Evolutionary conservation across 106 monocot genomes (phyloP).

Genomic region (Iris macrosiphon): DNA sequence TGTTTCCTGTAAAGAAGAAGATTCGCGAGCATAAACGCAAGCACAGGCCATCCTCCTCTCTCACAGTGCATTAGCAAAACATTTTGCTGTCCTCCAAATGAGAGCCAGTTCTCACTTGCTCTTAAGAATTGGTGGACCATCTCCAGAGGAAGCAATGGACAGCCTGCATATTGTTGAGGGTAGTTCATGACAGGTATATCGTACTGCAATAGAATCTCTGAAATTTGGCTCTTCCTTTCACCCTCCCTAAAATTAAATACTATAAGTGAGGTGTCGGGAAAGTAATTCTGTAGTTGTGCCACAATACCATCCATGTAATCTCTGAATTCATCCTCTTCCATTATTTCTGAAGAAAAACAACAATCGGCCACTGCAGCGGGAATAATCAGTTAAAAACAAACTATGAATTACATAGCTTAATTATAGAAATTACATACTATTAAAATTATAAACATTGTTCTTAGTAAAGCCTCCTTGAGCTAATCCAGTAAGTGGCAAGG

Average conservation of each 20-base stretch:
- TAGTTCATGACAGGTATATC: constrained; percentile 64
- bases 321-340: constrained; percentile 62
- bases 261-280: constrained; percentile 70
- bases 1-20: constrained; percentile 81
- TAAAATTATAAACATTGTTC: no score
- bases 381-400: no score
- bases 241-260: constrained; percentile 64
- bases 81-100: constrained; percentile 58
- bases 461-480: no score
- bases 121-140: constrained; percentile 70
- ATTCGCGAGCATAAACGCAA: constrained; percentile 92
- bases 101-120: constrained; percentile 74
- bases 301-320: constrained; percentile 64
- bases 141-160: constrained; percentile 78
- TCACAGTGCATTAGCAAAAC: constrained; percentile 93
- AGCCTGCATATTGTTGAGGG: constrained; percentile 64
- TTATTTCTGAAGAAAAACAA: constrained; percentile 70
- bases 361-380: constrained; percentile 73
- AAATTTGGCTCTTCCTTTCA: constrained; percentile 39
- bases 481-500: no score
- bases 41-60: constrained; percentile 88
- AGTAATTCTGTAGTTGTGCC: constrained; percentile 57
- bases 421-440: no score
- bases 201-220: constrained; percentile 43
- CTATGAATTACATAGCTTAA: no score